Percentiles rank a stretch among this genome's conserved stretches.
phyloP scores from a whole-genome alignment of 2,329 filamentous ascomycete genomes.

The Fusarium subtropicale region DNA sequence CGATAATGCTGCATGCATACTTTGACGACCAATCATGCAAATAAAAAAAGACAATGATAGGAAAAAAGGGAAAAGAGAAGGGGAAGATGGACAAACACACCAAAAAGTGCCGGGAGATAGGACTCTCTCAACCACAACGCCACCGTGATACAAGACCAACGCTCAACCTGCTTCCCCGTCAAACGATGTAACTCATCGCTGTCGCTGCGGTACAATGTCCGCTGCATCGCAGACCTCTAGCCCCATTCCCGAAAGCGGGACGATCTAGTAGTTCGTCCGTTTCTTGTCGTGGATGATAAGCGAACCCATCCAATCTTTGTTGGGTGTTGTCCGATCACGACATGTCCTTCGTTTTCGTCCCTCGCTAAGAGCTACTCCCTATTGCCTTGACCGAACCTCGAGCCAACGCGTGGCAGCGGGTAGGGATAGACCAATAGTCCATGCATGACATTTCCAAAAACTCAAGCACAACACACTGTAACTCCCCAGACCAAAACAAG shows the following conservation, averaged over 20 bases:
- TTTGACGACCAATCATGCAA: slow-evolving; percentile 28
- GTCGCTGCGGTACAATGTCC: slow-evolving; percentile 3
- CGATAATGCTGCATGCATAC: slow-evolving; percentile 8
- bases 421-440: neutral
- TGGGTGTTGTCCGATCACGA: slow-evolving; percentile 2
- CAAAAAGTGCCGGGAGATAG: slow-evolving; percentile 9
- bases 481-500: slow-evolving; percentile 1
- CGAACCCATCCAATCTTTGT: slow-evolving; percentile 6
- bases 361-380: neutral
- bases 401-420: neutral
- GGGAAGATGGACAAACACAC: neutral
- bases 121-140: slow-evolving; percentile 15
- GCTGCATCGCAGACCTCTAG: slow-evolving; percentile 4
- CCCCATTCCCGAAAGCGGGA: slow-evolving; percentile 18
- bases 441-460: slow-evolving; percentile 1
- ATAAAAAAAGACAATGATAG: slow-evolving; percentile 2
- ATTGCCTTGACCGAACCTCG: neutral
- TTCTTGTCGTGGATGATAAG: slow-evolving; percentile 9
- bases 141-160: slow-evolving; percentile 35
- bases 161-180: slow-evolving; percentile 37
- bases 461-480: slow-evolving; percentile 14
- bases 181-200: slow-evolving; percentile 31
- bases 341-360: slow-evolving; percentile 17
- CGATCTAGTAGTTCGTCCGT: slow-evolving; percentile 22
- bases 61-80: neutral